Base-by-base conservation (phyloP, 768 basidiomycete species). In the Botryobasidium botryosum region DNA sequence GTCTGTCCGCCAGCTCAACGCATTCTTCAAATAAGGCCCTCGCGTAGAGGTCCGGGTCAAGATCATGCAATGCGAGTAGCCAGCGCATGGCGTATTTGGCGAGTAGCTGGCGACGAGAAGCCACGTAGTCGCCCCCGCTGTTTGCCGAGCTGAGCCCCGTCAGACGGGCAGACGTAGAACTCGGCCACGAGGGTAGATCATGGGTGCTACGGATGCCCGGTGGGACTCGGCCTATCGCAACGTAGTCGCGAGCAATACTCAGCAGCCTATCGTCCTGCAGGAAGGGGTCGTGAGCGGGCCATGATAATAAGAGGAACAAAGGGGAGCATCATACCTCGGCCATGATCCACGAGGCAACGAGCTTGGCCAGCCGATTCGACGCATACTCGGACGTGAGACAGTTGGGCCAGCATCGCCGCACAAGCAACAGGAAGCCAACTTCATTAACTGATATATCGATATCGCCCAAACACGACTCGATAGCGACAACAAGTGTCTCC, bases 381-480 rank as follows among this genome's bases (percentile, higher is more conserved):
- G 74, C 76, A 57, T 84, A 83, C 28, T 77, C 73, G 12, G 84
- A 78, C 33, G 74, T 68, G 58, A 84, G 65, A 13, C 75, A 70
- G 50, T 72, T 78, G 0, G 84, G 83, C 76, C 77, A 84, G 50
- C 82, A 72, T 52, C 75, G 68, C 44, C 74, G 68, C 4, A 65
- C 62, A n/a, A 88, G 62, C 13, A 86, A 61, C 6, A 83, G 58
- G 45, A 87, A 69, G 2, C 77, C 84, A 29, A 69, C 64, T 59
- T 88, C 85, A 52, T 84, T 82, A 23, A 76, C 65, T 3, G 77
- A 71, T 24, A 88, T 62, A 57, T 85, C 75, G 21, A 83, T 56
- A 52, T 84, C 79, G 4, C 66, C 62, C 20, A 88, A 62, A 52
- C 75, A 79, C 4, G 71, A 70, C 56, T 85, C 83, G 23, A 85